These are phyloP conservation scores for Maudiozyma bulderi DNA, from an alignment of 805 yeast genomes.

Conservation along the genomic window DNA sequence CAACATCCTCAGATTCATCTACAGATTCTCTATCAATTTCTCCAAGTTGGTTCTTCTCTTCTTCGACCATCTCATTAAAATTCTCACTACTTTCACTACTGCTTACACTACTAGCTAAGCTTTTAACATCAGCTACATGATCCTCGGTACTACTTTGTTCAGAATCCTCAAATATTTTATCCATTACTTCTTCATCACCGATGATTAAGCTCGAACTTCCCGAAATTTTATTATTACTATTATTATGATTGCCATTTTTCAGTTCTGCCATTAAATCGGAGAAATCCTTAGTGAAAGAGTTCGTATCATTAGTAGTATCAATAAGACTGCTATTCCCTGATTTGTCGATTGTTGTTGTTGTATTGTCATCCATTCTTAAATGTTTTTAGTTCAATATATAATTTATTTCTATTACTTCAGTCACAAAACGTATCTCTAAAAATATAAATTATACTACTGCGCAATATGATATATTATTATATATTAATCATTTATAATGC, in stretches of 20 bases:
- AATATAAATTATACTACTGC: no score
- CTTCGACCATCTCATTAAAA: background rate
- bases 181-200: background rate
- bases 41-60: background rate
- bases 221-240: background rate
- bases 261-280: conserved; percentile 1
- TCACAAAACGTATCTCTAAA: no score
- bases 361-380: background rate
- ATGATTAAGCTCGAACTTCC: background rate
- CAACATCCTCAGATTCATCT: background rate
- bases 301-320: background rate
- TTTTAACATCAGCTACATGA: background rate
- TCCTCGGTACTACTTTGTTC: background rate
- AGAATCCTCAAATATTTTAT: background rate
- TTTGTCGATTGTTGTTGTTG: background rate
- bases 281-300: conserved; percentile 1
- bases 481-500: no score
- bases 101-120: background rate
- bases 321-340: background rate
- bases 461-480: no score
- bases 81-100: background rate
- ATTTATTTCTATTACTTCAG: background rate
- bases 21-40: background rate
- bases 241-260: background rate
- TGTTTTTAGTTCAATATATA: background rate